These are phyloP conservation scores for Zizania palustris DNA, from an alignment of 202 grass and related monocot genomes.

Conservation along the genomic window DNA sequence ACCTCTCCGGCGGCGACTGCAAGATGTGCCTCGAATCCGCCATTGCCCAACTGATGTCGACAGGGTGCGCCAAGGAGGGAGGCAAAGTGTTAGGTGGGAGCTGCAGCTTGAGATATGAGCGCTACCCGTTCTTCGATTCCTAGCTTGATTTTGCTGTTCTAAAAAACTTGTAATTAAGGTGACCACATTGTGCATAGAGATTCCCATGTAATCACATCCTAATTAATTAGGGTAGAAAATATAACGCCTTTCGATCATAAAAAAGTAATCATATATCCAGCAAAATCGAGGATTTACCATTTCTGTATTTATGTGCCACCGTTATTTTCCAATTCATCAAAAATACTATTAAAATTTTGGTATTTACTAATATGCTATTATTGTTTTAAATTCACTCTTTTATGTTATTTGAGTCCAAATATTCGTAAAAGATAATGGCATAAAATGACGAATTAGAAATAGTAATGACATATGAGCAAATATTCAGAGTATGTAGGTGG, in stretches of 20 bases:
- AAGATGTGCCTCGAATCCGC: constrained; percentile 57
- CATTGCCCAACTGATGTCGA: constrained; percentile 41
- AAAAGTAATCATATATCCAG: too few relatives aligned
- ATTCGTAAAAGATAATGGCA: too few relatives aligned
- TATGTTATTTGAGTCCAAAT: too few relatives aligned
- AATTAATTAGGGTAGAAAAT: not conserved
- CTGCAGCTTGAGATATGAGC: constrained; percentile 68
- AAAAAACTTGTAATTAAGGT: constrained; percentile 31
- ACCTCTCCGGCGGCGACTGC: constrained; percentile 76
- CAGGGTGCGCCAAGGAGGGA: constrained; percentile 47
- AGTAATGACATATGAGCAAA: too few relatives aligned
- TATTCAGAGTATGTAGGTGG: too few relatives aligned
- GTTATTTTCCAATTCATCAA: too few relatives aligned
- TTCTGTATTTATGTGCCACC: too few relatives aligned
- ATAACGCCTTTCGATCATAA: not conserved
- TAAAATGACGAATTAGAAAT: too few relatives aligned
- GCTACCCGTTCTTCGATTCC: constrained; percentile 60
- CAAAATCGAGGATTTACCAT: too few relatives aligned
- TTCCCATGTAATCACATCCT: constrained; percentile 6
- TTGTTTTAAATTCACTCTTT: too few relatives aligned
- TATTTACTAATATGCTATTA: too few relatives aligned
- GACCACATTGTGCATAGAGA: not conserved
- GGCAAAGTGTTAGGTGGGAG: constrained; percentile 62
- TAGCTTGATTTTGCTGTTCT: constrained; percentile 14
- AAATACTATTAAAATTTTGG: too few relatives aligned